A percentile compares a stretch with the other conserved stretches of the same genome.
Conservation (phyloP, 1,284 basidiomycete species). For the Rhodotorula sp. region DNA sequence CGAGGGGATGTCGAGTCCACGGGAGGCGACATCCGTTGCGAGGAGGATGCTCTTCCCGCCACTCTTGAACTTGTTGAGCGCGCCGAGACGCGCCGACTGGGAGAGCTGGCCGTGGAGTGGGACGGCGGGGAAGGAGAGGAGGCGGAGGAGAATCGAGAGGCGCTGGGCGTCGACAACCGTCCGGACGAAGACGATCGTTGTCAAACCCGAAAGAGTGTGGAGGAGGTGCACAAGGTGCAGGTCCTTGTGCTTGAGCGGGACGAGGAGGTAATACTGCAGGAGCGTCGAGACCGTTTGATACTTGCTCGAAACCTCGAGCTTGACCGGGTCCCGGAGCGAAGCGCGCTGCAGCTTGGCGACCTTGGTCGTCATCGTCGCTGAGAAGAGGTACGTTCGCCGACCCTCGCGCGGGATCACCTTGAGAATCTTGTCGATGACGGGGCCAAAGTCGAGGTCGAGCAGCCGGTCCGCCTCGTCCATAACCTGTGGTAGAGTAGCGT, state of each 20-base stretch:
- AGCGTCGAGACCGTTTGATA: constrained; percentile 96
- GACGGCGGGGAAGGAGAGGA: constrained; percentile 90
- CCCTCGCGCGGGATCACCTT: constrained; percentile 88
- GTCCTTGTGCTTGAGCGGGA: constrained; percentile 91
- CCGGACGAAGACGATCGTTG: constrained; percentile 93
- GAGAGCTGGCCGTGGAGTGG: constrained; percentile 94
- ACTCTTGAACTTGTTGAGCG: constrained; percentile 94
- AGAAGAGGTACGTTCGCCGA: constrained; percentile 93
- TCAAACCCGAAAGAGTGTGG: constrained; percentile 87
- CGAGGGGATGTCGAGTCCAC: constrained; percentile 92
- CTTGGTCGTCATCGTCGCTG: constrained; percentile 99
- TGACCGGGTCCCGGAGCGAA: constrained; percentile 91
- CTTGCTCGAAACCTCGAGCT: constrained; percentile 92
- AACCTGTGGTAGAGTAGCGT: constrained; percentile 60
- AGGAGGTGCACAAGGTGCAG: constrained; percentile 85
- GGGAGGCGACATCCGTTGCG: constrained; percentile 96
- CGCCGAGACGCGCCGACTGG: constrained; percentile 89
- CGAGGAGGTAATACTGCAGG: constrained; percentile 92
- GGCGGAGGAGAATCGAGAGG: constrained; percentile 83
- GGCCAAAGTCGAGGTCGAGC: constrained; percentile 96
- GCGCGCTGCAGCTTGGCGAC: constrained; percentile 96
- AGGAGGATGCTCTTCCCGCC: constrained; percentile 90
- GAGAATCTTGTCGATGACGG: constrained; percentile 94
- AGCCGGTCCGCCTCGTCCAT: constrained; percentile 97
- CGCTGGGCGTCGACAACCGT: constrained; percentile 94